phyloP scores from a whole-genome alignment of 2,329 filamentous ascomycete species.

The Aspergillus arachidicola region DNA sequence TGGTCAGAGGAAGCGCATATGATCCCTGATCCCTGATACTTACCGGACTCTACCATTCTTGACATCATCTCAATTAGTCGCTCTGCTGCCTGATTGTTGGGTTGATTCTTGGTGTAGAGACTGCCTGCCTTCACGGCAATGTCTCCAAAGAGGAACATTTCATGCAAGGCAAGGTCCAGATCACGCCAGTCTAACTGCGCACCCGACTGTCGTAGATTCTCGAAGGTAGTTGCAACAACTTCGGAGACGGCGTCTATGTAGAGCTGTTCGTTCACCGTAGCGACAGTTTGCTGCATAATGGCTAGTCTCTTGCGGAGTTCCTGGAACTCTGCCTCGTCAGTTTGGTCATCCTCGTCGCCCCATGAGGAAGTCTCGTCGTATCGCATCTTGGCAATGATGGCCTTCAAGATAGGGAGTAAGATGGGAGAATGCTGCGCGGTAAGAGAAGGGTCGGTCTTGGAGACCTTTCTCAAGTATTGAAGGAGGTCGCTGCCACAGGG shows the following conservation, averaged over 20 bases:
- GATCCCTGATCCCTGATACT: slow-evolving; percentile 32
- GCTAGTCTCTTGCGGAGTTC: slow-evolving; percentile 89
- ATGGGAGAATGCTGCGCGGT: slow-evolving; percentile 76
- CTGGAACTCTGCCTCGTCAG: slow-evolving; percentile 95
- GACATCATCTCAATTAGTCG: slow-evolving; percentile 89
- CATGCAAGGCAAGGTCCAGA: slow-evolving; percentile 86
- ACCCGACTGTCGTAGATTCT: slow-evolving; percentile 73
- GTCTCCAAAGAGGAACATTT: slow-evolving; percentile 96
- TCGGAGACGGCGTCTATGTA: slow-evolving; percentile 88
- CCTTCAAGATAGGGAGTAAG: slow-evolving; percentile 84
- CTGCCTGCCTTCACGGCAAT: slow-evolving; percentile 86
- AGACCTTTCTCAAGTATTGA: slow-evolving; percentile 82
- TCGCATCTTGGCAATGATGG: slow-evolving; percentile 93
- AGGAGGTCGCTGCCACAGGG: slow-evolving; percentile 90
- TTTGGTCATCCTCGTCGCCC: slow-evolving; percentile 92
- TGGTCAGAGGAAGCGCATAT: slow-evolving; percentile 9
- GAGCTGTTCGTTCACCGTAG: slow-evolving; percentile 81
- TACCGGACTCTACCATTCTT: slow-evolving; percentile 91
- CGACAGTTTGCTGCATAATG: slow-evolving; percentile 88
- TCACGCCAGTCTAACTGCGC: slow-evolving; percentile 89
- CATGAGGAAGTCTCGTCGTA: slow-evolving; percentile 93
- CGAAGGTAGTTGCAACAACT: slow-evolving; percentile 84
- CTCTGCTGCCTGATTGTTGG: slow-evolving; percentile 76
- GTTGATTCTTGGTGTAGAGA: slow-evolving; percentile 81
- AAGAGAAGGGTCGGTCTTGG: slow-evolving; percentile 64